Conservation (phyloP, 768 basidiomycete genomes). For the Mrakia frigida region DNA sequence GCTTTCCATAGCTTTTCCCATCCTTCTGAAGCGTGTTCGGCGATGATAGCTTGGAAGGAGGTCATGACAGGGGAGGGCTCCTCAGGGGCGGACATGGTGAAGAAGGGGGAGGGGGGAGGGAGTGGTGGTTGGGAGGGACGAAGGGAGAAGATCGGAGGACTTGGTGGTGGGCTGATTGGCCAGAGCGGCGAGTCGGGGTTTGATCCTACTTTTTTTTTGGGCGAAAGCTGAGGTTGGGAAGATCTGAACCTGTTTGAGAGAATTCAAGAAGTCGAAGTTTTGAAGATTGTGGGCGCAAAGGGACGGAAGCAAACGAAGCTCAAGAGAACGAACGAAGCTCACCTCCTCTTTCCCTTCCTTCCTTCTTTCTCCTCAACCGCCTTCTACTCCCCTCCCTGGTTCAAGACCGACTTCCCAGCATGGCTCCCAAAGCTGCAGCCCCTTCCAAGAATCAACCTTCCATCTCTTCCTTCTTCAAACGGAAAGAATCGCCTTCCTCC, state of each 20-base stretch:
- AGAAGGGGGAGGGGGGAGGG: background rate
- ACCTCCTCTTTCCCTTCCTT: background rate
- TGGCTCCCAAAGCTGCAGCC: conserved; percentile 6
- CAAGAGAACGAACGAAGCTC: background rate
- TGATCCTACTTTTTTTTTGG: background rate
- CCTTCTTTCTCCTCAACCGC: background rate
- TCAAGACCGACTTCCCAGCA: background rate
- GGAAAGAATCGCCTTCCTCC: background rate
- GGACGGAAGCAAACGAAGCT: background rate
- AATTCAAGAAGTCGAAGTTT: background rate
- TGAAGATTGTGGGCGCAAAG: background rate
- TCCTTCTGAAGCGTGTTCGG: background rate
- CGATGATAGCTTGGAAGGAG: background rate
- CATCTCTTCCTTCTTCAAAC: conserved; percentile 27
- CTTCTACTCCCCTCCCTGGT: background rate
- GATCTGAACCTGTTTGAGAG: background rate
- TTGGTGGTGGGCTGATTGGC: background rate
- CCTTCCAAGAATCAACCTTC: conserved; percentile 14
- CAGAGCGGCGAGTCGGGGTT: background rate
- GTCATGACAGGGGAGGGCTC: background rate
- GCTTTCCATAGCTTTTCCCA: background rate
- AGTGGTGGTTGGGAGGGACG: background rate
- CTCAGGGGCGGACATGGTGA: background rate
- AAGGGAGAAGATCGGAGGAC: background rate
- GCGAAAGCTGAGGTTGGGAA: no score